phyloP scores from a whole-genome alignment of 2,329 filamentous ascomycete species.

The Pseudocercospora fijiensis region DNA sequence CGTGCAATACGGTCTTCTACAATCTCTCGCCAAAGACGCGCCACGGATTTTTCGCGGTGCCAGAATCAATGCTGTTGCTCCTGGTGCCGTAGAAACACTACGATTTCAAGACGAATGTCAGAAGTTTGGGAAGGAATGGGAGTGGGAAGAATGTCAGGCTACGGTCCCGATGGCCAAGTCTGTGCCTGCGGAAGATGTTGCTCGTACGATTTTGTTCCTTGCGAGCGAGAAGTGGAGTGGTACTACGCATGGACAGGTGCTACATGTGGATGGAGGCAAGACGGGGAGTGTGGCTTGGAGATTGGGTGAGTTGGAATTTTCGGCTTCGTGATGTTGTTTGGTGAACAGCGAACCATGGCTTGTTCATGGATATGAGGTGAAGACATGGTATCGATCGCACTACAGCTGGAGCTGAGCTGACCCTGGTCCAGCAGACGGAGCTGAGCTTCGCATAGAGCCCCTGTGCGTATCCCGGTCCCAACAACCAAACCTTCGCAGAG shows the following conservation, averaged over 20 bases:
- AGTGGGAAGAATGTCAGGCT: constrained; percentile 46
- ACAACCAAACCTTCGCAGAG: no score
- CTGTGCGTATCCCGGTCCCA: no score
- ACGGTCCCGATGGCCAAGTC: constrained; percentile 44
- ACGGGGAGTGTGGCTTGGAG: constrained; percentile 35
- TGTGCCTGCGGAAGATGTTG: constrained; percentile 44
- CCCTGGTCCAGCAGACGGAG: no score
- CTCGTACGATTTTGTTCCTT: constrained; percentile 48
- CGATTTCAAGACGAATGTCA: constrained; percentile 46
- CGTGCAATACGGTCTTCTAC: constrained; percentile 47
- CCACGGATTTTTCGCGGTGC: constrained; percentile 41
- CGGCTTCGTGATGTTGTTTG: neutral
- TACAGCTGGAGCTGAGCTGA: no score
- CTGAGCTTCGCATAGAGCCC: no score
- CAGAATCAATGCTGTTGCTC: constrained; percentile 49
- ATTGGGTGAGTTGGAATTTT: constrained; percentile 11
- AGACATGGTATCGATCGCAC: no score
- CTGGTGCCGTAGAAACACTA: constrained; percentile 48
- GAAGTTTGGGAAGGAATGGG: constrained; percentile 41
- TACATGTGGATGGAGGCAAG: constrained; percentile 51
- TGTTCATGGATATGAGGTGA: no score
- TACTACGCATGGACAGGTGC: constrained; percentile 47
- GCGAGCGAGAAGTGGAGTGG: constrained; percentile 49
- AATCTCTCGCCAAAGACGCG: constrained; percentile 45
- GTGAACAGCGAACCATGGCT: no score